These are phyloP conservation scores for Calendula officinalis DNA, from an alignment of 129 eudicot genomes.

Conservation along the genomic window DNA sequence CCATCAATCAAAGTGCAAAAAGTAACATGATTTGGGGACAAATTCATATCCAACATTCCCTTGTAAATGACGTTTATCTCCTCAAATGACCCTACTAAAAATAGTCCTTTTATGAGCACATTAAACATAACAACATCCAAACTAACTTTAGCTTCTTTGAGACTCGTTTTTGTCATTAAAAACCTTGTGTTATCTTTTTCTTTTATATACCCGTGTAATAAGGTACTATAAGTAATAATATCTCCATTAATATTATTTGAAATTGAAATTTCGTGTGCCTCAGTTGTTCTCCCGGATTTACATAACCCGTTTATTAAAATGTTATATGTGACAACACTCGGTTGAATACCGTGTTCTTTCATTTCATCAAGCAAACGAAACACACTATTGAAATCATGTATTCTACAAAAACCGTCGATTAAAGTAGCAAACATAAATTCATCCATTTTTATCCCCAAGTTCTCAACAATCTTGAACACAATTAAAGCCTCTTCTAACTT, in stretches of 20 bases:
- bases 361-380: constrained; percentile 61
- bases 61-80: constrained; percentile 46
- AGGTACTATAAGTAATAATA: constrained; percentile 55
- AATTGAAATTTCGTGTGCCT: constrained; percentile 61
- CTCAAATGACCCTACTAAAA: constrained; percentile 61
- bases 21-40: constrained; percentile 53
- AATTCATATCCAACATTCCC: constrained; percentile 49
- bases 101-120: constrained; percentile 55
- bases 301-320: constrained; percentile 69
- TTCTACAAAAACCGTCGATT: constrained; percentile 59
- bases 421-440: constrained; percentile 58
- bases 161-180: constrained; percentile 47
- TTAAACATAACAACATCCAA: constrained; percentile 68
- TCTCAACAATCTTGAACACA: constrained; percentile 44
- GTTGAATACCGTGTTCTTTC: constrained; percentile 53
- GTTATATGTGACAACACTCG: constrained; percentile 64
- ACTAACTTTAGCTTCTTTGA: constrained; percentile 50
- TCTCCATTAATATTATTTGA: constrained; percentile 52
- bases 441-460: constrained; percentile 49
- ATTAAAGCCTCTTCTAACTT: constrained; percentile 63
- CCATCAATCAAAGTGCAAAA: constrained; percentile 63
- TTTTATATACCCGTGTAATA: constrained; percentile 59
- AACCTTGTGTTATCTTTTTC: constrained; percentile 51
- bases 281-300: constrained; percentile 66
- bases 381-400: constrained; percentile 42